Conservation (phyloP, 768 basidiomycete species). For the Postia placenta region DNA sequence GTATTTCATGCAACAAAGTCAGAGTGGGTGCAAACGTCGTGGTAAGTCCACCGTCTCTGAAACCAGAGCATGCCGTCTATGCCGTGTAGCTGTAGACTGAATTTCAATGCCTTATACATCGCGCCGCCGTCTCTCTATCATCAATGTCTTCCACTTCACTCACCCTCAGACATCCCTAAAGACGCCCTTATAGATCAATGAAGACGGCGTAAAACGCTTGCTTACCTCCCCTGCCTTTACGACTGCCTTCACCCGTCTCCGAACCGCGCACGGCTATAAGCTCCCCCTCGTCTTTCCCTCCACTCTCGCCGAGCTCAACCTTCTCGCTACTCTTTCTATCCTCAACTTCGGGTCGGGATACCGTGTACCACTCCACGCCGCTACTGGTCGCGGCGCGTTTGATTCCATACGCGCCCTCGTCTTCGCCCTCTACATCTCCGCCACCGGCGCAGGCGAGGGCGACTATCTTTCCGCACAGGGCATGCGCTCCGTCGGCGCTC, state of each 20-base stretch:
- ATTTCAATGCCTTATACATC: neutral
- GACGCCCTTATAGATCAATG: slow-evolving; percentile 42
- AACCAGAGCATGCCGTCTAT: neutral
- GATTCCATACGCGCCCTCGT: slow-evolving; percentile 74
- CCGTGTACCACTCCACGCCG: slow-evolving; percentile 62
- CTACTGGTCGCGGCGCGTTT: slow-evolving; percentile 77
- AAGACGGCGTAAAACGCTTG: slow-evolving; percentile 52
- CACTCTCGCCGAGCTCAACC: slow-evolving; percentile 68
- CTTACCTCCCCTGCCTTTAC: slow-evolving; percentile 61
- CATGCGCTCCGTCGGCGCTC: slow-evolving; percentile 45
- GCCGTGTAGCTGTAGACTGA: neutral
- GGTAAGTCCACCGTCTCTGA: slow-evolving; percentile 33
- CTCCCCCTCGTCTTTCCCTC: slow-evolving; percentile 80
- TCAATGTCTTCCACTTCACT: neutral
- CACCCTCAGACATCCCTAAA: neutral
- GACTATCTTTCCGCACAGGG: slow-evolving; percentile 65
- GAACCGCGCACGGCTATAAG: slow-evolving; percentile 59
- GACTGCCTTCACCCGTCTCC: slow-evolving; percentile 55
- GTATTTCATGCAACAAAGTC: slow-evolving; percentile 43
- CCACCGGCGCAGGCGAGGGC: slow-evolving; percentile 40
- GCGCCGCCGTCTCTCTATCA: too few relatives aligned
- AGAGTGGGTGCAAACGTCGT: slow-evolving; percentile 42
- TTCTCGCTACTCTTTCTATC: slow-evolving; percentile 70
- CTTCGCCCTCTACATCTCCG: slow-evolving; percentile 64
- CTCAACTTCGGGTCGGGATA: slow-evolving; percentile 85